Conservation (phyloP, 441 rosid genomes). For the Populus hybrid region DNA sequence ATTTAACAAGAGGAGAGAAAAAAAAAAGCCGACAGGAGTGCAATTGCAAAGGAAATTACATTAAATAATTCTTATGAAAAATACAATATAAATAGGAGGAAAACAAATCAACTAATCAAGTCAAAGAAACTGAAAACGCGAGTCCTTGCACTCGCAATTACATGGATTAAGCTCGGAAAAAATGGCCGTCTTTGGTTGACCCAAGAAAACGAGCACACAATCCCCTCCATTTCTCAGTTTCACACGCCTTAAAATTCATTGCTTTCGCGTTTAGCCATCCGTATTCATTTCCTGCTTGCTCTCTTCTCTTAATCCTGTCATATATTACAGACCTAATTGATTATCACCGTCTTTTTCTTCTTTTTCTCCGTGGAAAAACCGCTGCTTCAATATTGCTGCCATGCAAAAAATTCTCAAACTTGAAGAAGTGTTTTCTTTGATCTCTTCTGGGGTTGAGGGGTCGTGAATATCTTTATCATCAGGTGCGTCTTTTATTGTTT, state of each 20-base stretch:
- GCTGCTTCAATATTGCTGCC: conserved; percentile 12
- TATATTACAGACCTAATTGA: not conserved
- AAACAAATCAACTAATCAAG: not conserved
- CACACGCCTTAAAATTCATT: not conserved
- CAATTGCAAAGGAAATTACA: not conserved
- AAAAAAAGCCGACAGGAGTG: not conserved
- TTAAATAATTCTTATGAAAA: too few relatives aligned
- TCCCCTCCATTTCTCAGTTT: not conserved
- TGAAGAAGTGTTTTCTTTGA: not conserved
- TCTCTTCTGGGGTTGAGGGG: not conserved
- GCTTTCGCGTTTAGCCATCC: not conserved
- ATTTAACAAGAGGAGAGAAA: not conserved
- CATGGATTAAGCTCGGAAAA: not conserved
- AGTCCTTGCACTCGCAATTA: not conserved
- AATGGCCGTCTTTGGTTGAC: conserved; percentile 19
- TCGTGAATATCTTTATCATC: not conserved
- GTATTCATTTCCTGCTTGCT: not conserved
- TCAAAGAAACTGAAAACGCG: not conserved
- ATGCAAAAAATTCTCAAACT: not conserved
- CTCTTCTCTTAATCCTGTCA: not conserved
- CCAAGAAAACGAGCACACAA: not conserved
- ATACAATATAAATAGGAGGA: not conserved
- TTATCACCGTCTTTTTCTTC: too few relatives aligned
- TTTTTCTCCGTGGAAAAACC: conserved; percentile 3
- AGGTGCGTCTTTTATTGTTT: not conserved